phyloP scores from a whole-genome alignment of 2,329 filamentous ascomycete genomes.

The Raffaelea albimanens region DNA sequence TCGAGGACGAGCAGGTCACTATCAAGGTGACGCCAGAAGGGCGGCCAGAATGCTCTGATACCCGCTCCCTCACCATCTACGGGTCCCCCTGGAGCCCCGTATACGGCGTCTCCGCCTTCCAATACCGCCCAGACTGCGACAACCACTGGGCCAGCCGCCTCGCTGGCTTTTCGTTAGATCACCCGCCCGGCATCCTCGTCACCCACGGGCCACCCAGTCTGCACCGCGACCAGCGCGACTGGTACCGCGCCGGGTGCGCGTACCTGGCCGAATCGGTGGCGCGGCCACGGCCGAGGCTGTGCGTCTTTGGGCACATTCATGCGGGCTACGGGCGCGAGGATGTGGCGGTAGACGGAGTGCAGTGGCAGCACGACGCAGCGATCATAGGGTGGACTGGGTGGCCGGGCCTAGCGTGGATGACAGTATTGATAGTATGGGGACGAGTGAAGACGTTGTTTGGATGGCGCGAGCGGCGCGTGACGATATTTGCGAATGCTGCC shows the following conservation, averaged over 20 bases:
- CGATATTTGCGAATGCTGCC: constrained; percentile 10
- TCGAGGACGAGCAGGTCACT: constrained; percentile 10
- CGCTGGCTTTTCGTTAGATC: too few relatives aligned
- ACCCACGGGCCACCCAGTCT: neutral
- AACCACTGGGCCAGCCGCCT: constrained; percentile 9
- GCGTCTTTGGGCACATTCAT: constrained; percentile 18
- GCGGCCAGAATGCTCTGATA: too few relatives aligned
- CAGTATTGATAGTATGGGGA: constrained; percentile 6
- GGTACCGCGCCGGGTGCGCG: constrained; percentile 15
- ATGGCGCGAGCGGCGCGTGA: neutral
- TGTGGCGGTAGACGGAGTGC: constrained; percentile 12
- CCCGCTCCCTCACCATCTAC: constrained; percentile 14
- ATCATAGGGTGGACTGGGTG: constrained; percentile 14
- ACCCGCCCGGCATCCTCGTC: constrained; percentile 9
- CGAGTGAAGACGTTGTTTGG: too few relatives aligned
- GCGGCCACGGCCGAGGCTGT: constrained; percentile 12
- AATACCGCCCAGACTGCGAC: constrained; percentile 14
- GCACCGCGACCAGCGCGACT: constrained; percentile 14
- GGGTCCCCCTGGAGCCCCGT: constrained; percentile 17
- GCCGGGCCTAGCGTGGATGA: constrained; percentile 13
- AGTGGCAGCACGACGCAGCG: constrained; percentile 12
- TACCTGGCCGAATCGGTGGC: constrained; percentile 13
- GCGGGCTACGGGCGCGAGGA: constrained; percentile 15
- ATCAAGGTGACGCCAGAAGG: neutral
- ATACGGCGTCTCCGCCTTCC: constrained; percentile 17